Evolutionary conservation across 1,284 basidiomycete genomes (phyloP), one percentile per base, ranked within the genome.

Genomic region (Sporisorium reilianum): DNA sequence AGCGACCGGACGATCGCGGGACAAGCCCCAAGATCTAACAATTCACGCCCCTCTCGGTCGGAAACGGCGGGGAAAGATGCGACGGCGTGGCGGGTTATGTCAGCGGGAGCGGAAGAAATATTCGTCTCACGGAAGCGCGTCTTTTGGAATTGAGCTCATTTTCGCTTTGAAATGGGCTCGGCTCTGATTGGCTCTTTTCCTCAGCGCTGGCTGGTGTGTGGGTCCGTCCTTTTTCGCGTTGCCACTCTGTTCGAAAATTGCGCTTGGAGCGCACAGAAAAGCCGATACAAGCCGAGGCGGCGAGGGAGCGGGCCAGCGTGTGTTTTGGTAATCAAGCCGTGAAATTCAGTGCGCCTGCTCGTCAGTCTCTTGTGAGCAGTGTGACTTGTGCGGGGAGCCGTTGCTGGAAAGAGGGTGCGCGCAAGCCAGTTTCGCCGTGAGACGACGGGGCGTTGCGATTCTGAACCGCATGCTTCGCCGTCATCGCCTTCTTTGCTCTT

Each of bases 261-360:
- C n/a, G n/a, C n/a, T n/a, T n/a, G n/a, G n/a, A n/a, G n/a, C 32
- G 32, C 32, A 11, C 34, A 40, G 34, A 66, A 67, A 68, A 68
- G 55, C 65, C 65, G 65, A 53, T 62, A 54, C 59, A 57, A 51
- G 59, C 65, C 65, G 65, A 38, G 32, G 30, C 6, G 30, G 30
- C 9, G 7, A 3, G 32, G 14, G 36, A 57, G 36, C 53, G 20
- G 26, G 51, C 23, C 54, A 49, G 51, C 28, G 45, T 55, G 65
- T 68, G 65, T 62, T 68, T 68, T 68, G 65, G 55, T 68, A 68
- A 68, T 68, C 65, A 68, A 52, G 46, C 53, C 10, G 34, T 18
- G 18, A 30, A 54, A 28, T 42, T 54, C 41, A 22, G 30, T 18
- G 30, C 38, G n/a, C n/a, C 44, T 18, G 58, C 49, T 52, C 52